Percentiles rank a stretch among this genome's conserved stretches.
phyloP scores from a whole-genome alignment of 148 eudicot genomes.

The Persicaria tinctoria region DNA sequence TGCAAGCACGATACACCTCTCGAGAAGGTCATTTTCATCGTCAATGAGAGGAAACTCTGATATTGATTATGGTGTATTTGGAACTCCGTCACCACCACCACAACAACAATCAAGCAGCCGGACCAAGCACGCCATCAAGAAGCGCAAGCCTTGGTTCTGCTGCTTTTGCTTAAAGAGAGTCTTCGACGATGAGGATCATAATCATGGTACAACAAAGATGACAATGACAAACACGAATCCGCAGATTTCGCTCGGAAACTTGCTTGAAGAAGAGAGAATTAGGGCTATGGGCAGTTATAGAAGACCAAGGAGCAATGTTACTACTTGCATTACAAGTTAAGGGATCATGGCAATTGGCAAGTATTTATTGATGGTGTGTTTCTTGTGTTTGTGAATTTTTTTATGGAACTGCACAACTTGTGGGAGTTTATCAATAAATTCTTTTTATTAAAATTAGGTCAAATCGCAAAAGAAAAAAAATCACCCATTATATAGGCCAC shows the following conservation, averaged over 20 bases:
- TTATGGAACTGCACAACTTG: not conserved
- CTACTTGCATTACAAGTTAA: not conserved
- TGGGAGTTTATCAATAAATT: not conserved
- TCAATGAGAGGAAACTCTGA: not conserved
- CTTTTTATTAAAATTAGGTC: not conserved
- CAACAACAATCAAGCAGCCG: not conserved
- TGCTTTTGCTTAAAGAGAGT: not conserved
- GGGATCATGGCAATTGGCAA: not conserved
- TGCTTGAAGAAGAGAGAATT: slow-evolving; percentile 9
- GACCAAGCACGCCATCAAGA: not conserved
- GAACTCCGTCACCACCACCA: not conserved
- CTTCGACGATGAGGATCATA: not conserved
- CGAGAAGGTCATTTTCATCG: not conserved
- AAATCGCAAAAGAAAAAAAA: too few species aligned
- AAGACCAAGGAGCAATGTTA: not conserved
- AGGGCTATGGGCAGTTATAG: not conserved
- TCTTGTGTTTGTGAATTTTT: not conserved
- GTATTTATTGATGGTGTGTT: not conserved
- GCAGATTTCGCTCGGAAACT: slow-evolving; percentile 5
- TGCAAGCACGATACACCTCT: not conserved
- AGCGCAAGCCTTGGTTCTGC: not conserved
- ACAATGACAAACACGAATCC: not conserved
- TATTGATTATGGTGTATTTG: not conserved
- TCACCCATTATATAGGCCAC: too few species aligned
- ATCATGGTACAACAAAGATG: not conserved